phyloP scores from a whole-genome alignment of 2,329 filamentous ascomycete genomes.

The Microcyclospora tardicrescens region DNA sequence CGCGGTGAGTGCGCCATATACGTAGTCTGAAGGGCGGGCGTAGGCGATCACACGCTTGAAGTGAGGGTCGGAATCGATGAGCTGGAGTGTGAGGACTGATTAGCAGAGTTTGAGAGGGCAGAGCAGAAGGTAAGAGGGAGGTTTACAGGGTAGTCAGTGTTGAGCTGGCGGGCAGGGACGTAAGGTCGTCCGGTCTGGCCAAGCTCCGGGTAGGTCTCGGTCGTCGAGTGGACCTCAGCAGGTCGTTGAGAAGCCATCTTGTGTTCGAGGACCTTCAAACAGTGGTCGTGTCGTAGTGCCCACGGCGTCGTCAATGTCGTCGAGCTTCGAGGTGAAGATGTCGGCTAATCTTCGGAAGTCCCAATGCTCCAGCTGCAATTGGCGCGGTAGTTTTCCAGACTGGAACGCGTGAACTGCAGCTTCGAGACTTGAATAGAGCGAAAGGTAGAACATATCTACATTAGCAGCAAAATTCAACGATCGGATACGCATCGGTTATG shows the following conservation, averaged over 20 bases:
- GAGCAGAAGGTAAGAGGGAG: background rate
- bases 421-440: too few relatives aligned
- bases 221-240: constrained; percentile 6
- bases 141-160: constrained; percentile 72
- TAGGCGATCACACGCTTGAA: constrained; percentile 82
- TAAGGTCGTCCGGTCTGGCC: constrained; percentile 15
- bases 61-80: constrained; percentile 98
- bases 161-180: constrained; percentile 61
- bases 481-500: too few relatives aligned
- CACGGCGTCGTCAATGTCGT: too few relatives aligned
- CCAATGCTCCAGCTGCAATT: too few relatives aligned
- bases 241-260: constrained; percentile 3
- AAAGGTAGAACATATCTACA: too few relatives aligned
- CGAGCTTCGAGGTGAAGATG: too few relatives aligned
- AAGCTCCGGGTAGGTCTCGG: constrained; percentile 18
- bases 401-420: too few relatives aligned
- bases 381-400: too few relatives aligned
- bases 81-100: constrained; percentile 41
- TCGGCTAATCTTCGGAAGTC: too few relatives aligned
- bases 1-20: constrained; percentile 52
- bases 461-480: too few relatives aligned
- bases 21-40: constrained; percentile 74
- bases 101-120: constrained; percentile 5
- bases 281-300: too few relatives aligned
- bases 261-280: too few relatives aligned